These are phyloP conservation scores for Sugiyamaella novakii DNA, from an alignment of 1,139 yeast species.

Conservation along the genomic window DNA sequence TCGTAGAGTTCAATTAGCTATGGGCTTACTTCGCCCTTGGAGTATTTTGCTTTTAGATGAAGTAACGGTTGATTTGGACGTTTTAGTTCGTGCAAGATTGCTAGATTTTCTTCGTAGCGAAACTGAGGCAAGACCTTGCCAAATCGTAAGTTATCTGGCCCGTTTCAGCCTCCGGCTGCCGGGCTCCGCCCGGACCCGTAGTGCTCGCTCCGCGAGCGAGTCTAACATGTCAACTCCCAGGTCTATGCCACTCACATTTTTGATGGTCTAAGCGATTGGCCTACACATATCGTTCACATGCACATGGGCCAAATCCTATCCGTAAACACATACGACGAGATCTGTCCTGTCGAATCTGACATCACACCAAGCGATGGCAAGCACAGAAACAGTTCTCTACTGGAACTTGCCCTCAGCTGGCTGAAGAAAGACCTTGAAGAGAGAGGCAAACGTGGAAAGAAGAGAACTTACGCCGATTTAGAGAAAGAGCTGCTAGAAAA, in stretches of 20 bases:
- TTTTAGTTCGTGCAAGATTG: constrained; percentile 77
- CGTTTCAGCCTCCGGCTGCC: neutral
- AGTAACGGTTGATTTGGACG: constrained; percentile 95
- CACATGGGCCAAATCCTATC: constrained; percentile 59
- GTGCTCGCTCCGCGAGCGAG: neutral
- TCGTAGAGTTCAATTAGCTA: constrained; percentile 86
- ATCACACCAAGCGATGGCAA: neutral
- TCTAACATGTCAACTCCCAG: constrained; percentile 14
- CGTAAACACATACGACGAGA: constrained; percentile 26
- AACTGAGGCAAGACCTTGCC: constrained; percentile 65
- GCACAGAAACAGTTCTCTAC: constrained; percentile 40
- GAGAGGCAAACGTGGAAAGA: constrained; percentile 47
- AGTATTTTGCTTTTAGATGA: constrained; percentile 80
- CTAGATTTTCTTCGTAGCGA: constrained; percentile 70
- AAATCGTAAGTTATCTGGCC: constrained; percentile 32
- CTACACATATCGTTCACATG: constrained; percentile 80
- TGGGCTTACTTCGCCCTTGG: constrained; percentile 95
- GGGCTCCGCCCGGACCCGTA: neutral
- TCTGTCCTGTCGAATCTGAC: neutral
- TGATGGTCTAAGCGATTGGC: constrained; percentile 91
- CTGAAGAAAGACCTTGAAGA: constrained; percentile 45
- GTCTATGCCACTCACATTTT: constrained; percentile 96
- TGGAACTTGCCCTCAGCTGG: constrained; percentile 47
- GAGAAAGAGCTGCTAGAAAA: constrained; percentile 27
- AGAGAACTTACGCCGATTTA: constrained; percentile 35